Conservation (phyloP, 306 rosid genomes). For the Purshia tridentata region DNA sequence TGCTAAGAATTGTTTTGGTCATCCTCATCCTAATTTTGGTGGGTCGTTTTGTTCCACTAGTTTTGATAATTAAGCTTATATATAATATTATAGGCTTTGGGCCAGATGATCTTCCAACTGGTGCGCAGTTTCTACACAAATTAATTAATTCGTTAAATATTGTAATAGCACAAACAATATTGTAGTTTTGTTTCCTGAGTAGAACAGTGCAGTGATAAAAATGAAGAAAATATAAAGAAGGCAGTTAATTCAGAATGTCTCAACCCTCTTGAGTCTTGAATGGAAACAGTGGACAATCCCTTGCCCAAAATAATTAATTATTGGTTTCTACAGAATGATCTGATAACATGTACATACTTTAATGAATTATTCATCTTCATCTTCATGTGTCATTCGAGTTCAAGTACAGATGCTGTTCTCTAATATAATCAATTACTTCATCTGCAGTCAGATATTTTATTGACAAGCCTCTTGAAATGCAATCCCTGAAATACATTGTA, state of each 20-base stretch:
- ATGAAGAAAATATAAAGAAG: background rate
- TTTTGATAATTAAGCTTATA: too few species aligned
- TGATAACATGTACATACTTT: background rate
- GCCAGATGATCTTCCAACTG: too few species aligned
- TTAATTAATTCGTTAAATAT: too few species aligned
- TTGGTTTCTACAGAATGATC: background rate
- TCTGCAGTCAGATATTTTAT: constrained; percentile 74
- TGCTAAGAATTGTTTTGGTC: background rate
- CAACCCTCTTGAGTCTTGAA: background rate
- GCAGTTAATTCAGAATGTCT: background rate
- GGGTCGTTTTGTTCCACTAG: too few species aligned
- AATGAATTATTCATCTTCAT: background rate
- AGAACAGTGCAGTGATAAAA: background rate
- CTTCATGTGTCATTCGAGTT: constrained; percentile 38
- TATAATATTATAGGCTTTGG: too few species aligned
- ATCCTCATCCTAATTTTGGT: too few species aligned
- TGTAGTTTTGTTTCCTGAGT: background rate
- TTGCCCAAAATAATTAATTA: background rate
- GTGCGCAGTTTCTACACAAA: too few species aligned
- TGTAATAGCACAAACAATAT: background rate
- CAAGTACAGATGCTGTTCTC: constrained; percentile 46
- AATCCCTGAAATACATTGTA: constrained; percentile 54
- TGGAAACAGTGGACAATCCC: background rate
- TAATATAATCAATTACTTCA: constrained; percentile 71
- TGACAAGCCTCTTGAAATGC: constrained; percentile 81